phyloP scores from a whole-genome alignment of 176 grass and related monocot genomes.

The Raddia distichophylla region DNA sequence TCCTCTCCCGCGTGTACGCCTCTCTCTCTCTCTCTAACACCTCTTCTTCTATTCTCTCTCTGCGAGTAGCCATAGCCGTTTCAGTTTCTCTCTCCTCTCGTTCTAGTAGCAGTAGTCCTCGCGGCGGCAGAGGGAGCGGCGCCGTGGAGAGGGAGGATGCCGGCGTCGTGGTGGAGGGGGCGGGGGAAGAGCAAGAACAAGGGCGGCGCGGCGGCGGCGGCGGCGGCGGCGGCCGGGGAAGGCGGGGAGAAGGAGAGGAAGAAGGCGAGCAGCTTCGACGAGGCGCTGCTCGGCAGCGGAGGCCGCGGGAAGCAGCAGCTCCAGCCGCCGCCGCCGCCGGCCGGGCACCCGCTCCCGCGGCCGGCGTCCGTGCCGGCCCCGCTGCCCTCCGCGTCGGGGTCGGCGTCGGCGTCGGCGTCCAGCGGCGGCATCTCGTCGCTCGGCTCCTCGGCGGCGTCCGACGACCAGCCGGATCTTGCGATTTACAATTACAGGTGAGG shows the following conservation, averaged over 20 bases:
- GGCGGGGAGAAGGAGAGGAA: background rate
- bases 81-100: background rate
- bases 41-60: background rate
- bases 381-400: constrained; percentile 16
- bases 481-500: constrained; percentile 37
- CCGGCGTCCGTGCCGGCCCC: constrained; percentile 48
- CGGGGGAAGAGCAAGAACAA: constrained; percentile 35
- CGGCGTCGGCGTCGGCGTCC: constrained; percentile 30
- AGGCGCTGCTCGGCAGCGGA: constrained; percentile 28
- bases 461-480: constrained; percentile 64
- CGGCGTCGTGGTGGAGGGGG: constrained; percentile 72
- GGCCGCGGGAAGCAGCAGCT: background rate
- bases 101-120: background rate
- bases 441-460: constrained; percentile 62
- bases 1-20: constrained; percentile 37
- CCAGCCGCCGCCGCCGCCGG: background rate
- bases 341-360: constrained; percentile 61
- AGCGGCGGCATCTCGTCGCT: constrained; percentile 57
- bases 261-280: constrained; percentile 71
- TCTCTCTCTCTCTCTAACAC: background rate
- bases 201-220: background rate
- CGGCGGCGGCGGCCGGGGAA: background rate
- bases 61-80: constrained; percentile 14
- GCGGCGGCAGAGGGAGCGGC: background rate
- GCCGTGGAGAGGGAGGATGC: constrained; percentile 44